Conservation (phyloP, 345 rosid species). For the Populus euphratica region DNA sequence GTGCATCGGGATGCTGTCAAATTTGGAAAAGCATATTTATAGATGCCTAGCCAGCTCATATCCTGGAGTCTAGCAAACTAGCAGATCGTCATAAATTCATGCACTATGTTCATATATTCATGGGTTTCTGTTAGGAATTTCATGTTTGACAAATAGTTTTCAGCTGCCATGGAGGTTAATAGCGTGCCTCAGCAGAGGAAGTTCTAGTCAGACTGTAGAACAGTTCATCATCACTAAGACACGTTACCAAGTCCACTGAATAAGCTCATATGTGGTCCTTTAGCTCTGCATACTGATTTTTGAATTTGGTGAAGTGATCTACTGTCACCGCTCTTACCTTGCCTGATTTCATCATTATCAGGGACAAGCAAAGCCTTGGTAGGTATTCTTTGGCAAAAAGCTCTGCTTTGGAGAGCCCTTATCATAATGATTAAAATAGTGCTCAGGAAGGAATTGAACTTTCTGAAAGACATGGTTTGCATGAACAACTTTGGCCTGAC, state of each 20-base stretch:
- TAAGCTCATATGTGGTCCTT: background rate
- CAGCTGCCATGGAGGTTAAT: background rate
- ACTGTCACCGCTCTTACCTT: background rate
- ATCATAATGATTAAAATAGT: background rate
- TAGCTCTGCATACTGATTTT: background rate
- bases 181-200: background rate
- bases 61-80: background rate
- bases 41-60: background rate
- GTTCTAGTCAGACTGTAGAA: background rate
- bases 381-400: background rate
- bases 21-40: background rate
- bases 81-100: background rate
- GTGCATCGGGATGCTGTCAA: background rate
- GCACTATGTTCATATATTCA: no score
- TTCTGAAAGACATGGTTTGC: background rate
- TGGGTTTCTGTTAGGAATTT: background rate
- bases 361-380: background rate
- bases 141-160: background rate
- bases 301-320: background rate
- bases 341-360: background rate
- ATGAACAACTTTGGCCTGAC: background rate
- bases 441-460: background rate
- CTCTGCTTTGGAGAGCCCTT: background rate
- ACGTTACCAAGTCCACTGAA: background rate
- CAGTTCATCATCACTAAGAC: background rate